Evolutionary conservation across 2,329 filamentous ascomycete species (phyloP).

Genomic region (Calonectria ilicicola): DNA sequence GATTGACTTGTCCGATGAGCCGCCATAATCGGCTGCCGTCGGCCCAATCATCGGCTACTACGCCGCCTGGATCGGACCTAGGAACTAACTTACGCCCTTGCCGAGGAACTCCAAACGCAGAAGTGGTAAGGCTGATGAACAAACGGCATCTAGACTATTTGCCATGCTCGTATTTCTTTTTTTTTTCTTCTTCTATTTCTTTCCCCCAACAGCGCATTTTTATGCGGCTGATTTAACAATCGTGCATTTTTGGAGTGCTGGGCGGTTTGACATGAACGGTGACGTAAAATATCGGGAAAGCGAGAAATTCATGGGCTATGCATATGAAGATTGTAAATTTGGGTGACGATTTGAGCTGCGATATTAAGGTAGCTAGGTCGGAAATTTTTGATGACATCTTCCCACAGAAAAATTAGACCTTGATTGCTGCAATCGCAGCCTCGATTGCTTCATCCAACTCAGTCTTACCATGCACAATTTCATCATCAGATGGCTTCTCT

Average conservation of each 20-base stretch:
- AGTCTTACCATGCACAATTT: constrained; percentile 38
- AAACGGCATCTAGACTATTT: not conserved
- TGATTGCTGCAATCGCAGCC: not conserved
- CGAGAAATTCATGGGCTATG: too few species aligned
- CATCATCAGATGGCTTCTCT: constrained; percentile 26
- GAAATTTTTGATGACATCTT: too few species aligned
- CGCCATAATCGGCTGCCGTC: constrained; percentile 14
- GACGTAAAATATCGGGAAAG: too few species aligned
- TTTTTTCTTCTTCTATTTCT: not conserved
- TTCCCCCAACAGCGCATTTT: not conserved
- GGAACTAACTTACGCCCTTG: not conserved
- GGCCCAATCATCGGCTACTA: constrained; percentile 18
- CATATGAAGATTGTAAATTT: too few species aligned
- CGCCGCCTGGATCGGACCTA: not conserved
- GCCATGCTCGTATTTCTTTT: not conserved
- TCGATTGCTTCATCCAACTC: constrained; percentile 31
- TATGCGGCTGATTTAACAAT: too few species aligned
- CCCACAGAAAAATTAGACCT: too few species aligned
- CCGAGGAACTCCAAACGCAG: not conserved
- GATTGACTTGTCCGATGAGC: not conserved
- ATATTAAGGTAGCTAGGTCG: too few species aligned
- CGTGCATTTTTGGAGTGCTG: too few species aligned
- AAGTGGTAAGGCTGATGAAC: not conserved
- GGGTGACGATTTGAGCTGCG: too few species aligned
- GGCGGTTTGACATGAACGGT: too few species aligned